Evolutionary conservation across 352 stramenopile genomes (phyloP).

Genomic region (Phytopythium aichiense): DNA sequence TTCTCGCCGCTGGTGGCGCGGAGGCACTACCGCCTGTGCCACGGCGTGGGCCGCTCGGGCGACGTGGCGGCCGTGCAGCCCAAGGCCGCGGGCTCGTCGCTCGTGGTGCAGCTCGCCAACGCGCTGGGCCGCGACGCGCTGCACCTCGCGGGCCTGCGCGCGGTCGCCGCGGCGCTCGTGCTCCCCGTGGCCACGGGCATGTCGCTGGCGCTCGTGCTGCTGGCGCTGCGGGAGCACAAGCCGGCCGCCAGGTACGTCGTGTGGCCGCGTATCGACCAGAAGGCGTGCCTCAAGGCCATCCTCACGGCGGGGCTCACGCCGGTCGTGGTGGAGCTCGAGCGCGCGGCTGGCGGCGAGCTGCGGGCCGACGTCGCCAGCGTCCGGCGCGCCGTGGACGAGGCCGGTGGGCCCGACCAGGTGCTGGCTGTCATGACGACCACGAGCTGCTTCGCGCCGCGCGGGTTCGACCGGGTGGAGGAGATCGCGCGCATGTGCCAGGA

Average conservation of each 20-base stretch:
- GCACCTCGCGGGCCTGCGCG: conserved; percentile 70
- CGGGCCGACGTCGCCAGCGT: conserved; percentile 89
- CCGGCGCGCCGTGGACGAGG: conserved; percentile 42
- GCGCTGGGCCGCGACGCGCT: conserved; percentile 90
- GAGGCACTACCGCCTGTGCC: conserved; percentile 92
- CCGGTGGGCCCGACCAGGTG: conserved; percentile 59
- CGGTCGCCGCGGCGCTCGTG: conserved; percentile 80
- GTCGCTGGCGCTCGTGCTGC: conserved; percentile 90
- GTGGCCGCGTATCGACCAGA: conserved; percentile 98
- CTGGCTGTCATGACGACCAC: conserved; percentile 97
- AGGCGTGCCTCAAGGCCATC: conserved; percentile 99
- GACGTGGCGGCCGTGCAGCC: conserved; percentile 98
- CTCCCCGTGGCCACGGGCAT: conserved; percentile 98
- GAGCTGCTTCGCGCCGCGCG: conserved; percentile 97
- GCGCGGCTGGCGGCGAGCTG: conserved; percentile 55
- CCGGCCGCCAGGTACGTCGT: conserved; percentile 75
- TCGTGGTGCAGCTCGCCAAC: conserved; percentile 94
- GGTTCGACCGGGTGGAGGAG: conserved; percentile 92
- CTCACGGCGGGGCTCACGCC: conserved; percentile 89
- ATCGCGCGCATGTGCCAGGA: conserved; percentile 89
- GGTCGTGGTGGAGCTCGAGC: conserved; percentile 75
- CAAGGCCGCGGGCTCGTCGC: conserved; percentile 96
- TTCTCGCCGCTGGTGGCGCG: conserved; percentile 69
- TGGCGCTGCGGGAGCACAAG: conserved; percentile 67
- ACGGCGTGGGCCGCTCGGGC: conserved; percentile 96